A percentile compares a stretch with the other conserved stretches of the same genome.
phyloP scores from a whole-genome alignment of 2,329 filamentous ascomycete species.

The Colletotrichum spaethianum region DNA sequence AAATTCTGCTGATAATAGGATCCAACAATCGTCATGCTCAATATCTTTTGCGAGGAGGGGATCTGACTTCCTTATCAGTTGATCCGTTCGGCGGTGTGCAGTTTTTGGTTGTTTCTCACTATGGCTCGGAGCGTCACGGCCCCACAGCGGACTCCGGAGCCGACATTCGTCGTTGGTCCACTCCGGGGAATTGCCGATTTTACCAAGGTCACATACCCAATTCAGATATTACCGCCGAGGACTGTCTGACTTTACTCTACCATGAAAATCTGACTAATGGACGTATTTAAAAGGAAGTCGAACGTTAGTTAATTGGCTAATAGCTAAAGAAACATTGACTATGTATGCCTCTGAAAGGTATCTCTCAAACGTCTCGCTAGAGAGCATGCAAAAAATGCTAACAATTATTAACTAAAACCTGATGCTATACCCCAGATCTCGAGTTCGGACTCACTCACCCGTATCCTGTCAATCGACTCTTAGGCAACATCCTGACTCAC shows the following conservation, averaged over 20 bases:
- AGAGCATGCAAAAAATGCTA: fast-evolving
- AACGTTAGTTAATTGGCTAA: too few species aligned
- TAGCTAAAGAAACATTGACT: background rate
- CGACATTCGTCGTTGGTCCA: background rate
- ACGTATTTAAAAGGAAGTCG: too few species aligned
- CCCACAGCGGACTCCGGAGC: background rate
- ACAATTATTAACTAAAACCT: background rate
- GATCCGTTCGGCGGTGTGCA: too few species aligned
- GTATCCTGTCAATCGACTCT: background rate
- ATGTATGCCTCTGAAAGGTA: background rate
- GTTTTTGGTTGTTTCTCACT: background rate
- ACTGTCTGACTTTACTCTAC: too few species aligned
- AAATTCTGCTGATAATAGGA: background rate
- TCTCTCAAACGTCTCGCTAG: too few species aligned
- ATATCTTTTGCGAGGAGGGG: too few species aligned
- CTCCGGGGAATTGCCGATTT: too few species aligned
- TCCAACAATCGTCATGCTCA: background rate
- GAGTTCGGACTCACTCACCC: too few species aligned
- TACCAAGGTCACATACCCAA: background rate
- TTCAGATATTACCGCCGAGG: background rate
- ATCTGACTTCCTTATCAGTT: too few species aligned
- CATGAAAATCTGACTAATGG: too few species aligned
- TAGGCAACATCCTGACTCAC: background rate
- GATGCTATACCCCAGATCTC: background rate
- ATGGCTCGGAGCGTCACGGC: background rate